phyloP scores from a whole-genome alignment of 768 basidiomycete species.

The Sporobolomyces roseus region DNA sequence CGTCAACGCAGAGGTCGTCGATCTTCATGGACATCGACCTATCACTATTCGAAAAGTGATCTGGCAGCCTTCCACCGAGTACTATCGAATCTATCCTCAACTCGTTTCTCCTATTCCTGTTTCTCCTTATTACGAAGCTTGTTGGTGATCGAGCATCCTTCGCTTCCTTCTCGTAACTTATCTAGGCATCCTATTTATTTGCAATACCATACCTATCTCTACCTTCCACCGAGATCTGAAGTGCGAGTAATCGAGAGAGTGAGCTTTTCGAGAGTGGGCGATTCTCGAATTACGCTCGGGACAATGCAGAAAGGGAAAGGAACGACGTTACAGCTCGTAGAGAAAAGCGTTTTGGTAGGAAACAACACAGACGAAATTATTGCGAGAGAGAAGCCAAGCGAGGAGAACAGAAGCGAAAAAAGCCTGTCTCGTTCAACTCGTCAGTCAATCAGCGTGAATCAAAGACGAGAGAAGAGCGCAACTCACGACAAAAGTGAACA shows the following conservation, averaged over 20 bases:
- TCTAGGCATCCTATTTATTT: background rate
- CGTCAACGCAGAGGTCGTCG: constrained; percentile 13
- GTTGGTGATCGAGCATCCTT: too few relatives aligned
- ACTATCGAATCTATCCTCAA: background rate
- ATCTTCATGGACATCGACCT: constrained; percentile 1
- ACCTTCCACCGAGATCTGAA: too few relatives aligned
- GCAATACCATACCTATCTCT: too few relatives aligned
- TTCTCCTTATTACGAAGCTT: background rate
- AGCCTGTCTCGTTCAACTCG: too few relatives aligned
- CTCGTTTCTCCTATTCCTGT: background rate
- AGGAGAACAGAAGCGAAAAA: too few relatives aligned
- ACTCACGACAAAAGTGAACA: too few relatives aligned
- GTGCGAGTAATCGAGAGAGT: too few relatives aligned
- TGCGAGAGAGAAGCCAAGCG: background rate
- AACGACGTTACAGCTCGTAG: background rate
- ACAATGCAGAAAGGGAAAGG: constrained; percentile 3
- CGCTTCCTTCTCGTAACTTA: too few relatives aligned
- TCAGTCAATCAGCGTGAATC: background rate
- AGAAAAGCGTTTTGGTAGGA: too few relatives aligned
- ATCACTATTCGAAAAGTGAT: constrained; percentile 1
- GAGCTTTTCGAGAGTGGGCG: too few relatives aligned
- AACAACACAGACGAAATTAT: background rate
- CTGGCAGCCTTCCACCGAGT: background rate
- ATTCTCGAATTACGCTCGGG: too few relatives aligned
- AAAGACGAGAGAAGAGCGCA: background rate